Base-by-base conservation (phyloP, 140 eudicot species). In the Anethum foeniculum region DNA sequence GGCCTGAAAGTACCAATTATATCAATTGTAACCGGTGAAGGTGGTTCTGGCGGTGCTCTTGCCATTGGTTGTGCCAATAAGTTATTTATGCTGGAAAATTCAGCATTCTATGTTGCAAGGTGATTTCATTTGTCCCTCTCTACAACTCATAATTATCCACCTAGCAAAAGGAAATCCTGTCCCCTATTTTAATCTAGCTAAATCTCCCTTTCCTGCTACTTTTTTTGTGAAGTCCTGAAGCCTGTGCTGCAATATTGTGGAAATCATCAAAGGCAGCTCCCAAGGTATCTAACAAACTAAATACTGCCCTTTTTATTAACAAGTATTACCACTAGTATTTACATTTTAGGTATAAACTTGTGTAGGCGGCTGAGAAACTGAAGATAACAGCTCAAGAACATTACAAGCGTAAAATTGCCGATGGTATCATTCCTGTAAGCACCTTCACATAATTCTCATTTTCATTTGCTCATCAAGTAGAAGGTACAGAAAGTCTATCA, bases 31-130 rank as follows among this genome's bases (percentile, higher is more conserved):
- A 86, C 69, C 2, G 86, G 89, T 28, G 89, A 86, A 86, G 89
- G 89, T 69, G 89, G 89, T 74, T 82, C 88, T 0, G 86, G 88
- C 27, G 88, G 88, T n/a, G 88, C 88, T 82, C 82, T 86, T 39
- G 88, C 88, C 62, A 82, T 86, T 76, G 88, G 64, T 58, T 86
- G 88, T 68, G 82, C 83, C 72, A 85, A 85, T 62, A 85, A 85
- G 77, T n/a, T 85, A 81, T 41, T 82, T 9, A 85, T 85, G 88
- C 78, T 85, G 51, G 88, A 85, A 74, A 85, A 85, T 75, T 48
- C 88, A 4, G 88, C 74, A 23, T 86, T 86, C 80, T 86, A 82
- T 86, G 88, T 86, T 82, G 88, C 88, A 5, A 86, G 88, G 88
- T 86, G 74, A 69, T 43, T 46, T 48, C 48, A 44, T 10, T 39